Evolutionary conservation across 2,329 filamentous ascomycete species (phyloP).

Genomic region (Fusarium sp.): DNA sequence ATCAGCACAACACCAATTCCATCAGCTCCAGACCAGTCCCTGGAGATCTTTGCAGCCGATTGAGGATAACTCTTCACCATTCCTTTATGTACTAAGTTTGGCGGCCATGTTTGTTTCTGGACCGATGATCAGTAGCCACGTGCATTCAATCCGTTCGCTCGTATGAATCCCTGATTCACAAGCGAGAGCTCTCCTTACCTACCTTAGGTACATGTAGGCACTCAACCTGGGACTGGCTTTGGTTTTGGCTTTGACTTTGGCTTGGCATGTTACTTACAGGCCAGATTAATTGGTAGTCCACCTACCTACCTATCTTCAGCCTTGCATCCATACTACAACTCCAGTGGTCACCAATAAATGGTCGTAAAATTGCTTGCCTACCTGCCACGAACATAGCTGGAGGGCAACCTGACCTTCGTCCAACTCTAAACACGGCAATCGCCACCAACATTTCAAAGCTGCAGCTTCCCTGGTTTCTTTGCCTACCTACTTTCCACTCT

Average conservation of each 20-base stretch:
- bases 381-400: slow-evolving; percentile 6
- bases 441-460: slow-evolving; percentile 24
- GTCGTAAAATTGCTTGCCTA: slow-evolving; percentile 6
- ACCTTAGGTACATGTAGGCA: not conserved
- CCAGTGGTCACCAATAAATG: slow-evolving; percentile 31
- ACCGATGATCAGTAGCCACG: slow-evolving; percentile 36
- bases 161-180: slow-evolving; percentile 36
- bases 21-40: not conserved
- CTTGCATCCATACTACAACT: slow-evolving; percentile 29
- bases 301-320: slow-evolving; percentile 28
- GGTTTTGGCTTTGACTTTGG: slow-evolving; percentile 7
- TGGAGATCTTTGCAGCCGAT: slow-evolving; percentile 1
- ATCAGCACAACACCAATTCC: slow-evolving; percentile 10
- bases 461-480: not conserved
- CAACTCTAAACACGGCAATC: slow-evolving; percentile 23
- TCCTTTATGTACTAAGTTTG: not conserved
- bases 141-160: slow-evolving; percentile 31
- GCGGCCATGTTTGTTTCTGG: slow-evolving; percentile 15
- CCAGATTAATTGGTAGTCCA: slow-evolving; percentile 16
- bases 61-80: slow-evolving; percentile 2
- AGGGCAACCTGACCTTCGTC: not conserved
- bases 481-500: not conserved
- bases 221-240: slow-evolving; percentile 2
- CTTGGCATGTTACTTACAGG: slow-evolving; percentile 11
- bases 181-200: slow-evolving; percentile 34